These are phyloP conservation scores for Peterozyma toletana DNA, from an alignment of 805 yeast genomes.

Conservation along the genomic window DNA sequence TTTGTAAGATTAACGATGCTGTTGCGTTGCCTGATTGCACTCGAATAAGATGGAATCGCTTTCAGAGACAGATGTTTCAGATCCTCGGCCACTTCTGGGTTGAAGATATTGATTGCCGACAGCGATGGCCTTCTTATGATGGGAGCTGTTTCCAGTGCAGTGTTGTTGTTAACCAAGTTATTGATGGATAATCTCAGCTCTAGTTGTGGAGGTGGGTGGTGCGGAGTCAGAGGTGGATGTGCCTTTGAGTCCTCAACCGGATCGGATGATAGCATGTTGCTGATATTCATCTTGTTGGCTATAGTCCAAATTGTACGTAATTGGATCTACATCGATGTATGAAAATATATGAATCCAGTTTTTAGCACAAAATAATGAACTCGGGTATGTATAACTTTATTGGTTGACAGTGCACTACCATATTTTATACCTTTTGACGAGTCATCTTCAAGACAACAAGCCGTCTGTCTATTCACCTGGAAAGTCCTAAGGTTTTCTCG, in stretches of 20 bases:
- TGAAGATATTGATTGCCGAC: neutral
- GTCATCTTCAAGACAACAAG: too few relatives aligned
- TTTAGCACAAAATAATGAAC: too few relatives aligned
- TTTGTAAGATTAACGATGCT: slow-evolving; percentile 32
- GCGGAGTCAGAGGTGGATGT: neutral
- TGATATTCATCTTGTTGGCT: slow-evolving; percentile 5
- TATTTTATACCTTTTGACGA: too few relatives aligned
- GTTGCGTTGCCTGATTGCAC: slow-evolving; percentile 15
- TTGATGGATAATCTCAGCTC: slow-evolving; percentile 8
- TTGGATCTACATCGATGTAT: neutral
- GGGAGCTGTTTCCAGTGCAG: neutral
- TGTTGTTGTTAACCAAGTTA: slow-evolving; percentile 4
- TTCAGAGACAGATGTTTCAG: neutral
- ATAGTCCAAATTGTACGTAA: neutral
- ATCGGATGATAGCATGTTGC: slow-evolving; percentile 8
- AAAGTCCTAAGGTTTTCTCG: too few relatives aligned
- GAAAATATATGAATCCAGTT: too few relatives aligned
- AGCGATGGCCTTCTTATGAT: neutral
- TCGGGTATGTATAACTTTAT: too few relatives aligned
- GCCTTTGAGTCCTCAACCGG: slow-evolving; percentile 1
- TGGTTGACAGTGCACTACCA: too few relatives aligned
- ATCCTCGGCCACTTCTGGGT: neutral
- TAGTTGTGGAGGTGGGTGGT: slow-evolving; percentile 3
- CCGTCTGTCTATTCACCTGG: too few relatives aligned
- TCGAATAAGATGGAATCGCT: neutral